phyloP scores from a whole-genome alignment of 768 basidiomycete species.

The Dictyophora rubrovolvata region DNA sequence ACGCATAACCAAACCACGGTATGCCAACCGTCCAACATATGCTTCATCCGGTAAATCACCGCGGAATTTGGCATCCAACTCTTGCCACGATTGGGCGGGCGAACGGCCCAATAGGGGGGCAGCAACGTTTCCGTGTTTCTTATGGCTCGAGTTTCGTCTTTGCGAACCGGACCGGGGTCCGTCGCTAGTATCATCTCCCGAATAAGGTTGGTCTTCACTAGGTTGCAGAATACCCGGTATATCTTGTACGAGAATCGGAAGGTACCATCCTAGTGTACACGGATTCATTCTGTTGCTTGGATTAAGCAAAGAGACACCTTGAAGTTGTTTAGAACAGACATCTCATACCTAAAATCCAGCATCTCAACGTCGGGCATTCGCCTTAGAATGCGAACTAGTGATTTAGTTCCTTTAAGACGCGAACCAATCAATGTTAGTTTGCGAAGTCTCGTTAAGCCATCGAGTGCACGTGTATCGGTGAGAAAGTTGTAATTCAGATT shows the following conservation, averaged over 20 bases:
- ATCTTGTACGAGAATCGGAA: slow-evolving; percentile 71
- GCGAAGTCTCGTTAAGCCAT: slow-evolving; percentile 62
- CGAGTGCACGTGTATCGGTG: slow-evolving; percentile 40
- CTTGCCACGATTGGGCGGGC: slow-evolving; percentile 42
- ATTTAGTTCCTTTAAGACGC: slow-evolving; percentile 63
- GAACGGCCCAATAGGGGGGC: background rate
- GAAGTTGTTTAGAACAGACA: slow-evolving; percentile 14
- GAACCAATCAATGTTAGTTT: slow-evolving; percentile 81
- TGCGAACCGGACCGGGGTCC: slow-evolving; percentile 11
- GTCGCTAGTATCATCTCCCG: slow-evolving; percentile 23
- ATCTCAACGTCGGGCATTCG: slow-evolving; percentile 75
- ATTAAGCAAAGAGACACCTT: background rate
- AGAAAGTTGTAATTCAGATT: slow-evolving; percentile 98
- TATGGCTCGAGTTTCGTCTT: slow-evolving; percentile 11
- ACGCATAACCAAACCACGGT: slow-evolving; percentile 82
- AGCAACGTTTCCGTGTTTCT: slow-evolving; percentile 4
- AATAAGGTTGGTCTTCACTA: slow-evolving; percentile 16
- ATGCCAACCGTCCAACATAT: slow-evolving; percentile 80
- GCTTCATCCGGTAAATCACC: slow-evolving; percentile 80
- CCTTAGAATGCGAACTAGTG: slow-evolving; percentile 59
- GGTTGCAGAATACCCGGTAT: slow-evolving; percentile 59
- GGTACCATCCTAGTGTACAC: slow-evolving; percentile 91
- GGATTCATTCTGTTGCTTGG: slow-evolving; percentile 72
- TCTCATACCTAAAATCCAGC: slow-evolving; percentile 77
- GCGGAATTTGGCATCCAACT: slow-evolving; percentile 77